Base-by-base conservation (phyloP, 257 asterid genomes). In the Solanum medicagineum region DNA sequence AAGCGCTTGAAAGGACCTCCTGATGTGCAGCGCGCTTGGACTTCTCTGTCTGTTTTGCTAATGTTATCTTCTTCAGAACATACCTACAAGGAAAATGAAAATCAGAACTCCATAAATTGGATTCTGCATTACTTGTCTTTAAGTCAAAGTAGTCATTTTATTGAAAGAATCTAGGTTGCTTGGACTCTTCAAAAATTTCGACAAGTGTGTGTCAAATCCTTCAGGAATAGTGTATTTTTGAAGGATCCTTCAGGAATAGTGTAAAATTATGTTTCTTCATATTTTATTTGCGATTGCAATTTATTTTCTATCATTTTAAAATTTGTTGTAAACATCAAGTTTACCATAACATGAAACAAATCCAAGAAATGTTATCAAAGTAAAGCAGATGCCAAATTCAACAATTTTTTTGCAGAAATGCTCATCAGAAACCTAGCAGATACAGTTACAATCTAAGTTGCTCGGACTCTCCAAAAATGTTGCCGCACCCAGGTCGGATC, bases 21-120 rank as follows among this genome's bases (percentile, higher is more conserved):
- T 89, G 98, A 88, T 92, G 92, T 19, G 91, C 95, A 10, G 92
- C 92, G 3, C 89, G 90, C 89, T 92, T 94, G 93, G 91, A 92
- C 89, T 94, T 96, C 87, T 96, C 98, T 1, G 93, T 87, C 87
- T 95, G 97, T 88, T 95, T 93, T 12, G 93, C 90, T 84, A 95
- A 88, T 68, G 91, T 93, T 49, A 95, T 93, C 89, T 95, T 96
- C 94, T 95, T 96, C 73, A 96, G 85, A 83, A 95, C 98, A 54
- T 93, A 96, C 91, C 98, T 96, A 86, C 45, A 69, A 36, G 86
- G 26, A 73, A 57, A 81, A 77, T 14, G 29, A 79, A 87, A 86
- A 54, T 29, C 16, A 2, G 2, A 47, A 57, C 49, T 83, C 88
- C 71, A 54, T 45, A 77, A 75, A 26, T 24, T 77, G 26, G 63